Evolutionary conservation across 192 early-diverging fungal genomes (phyloP).

Genomic region (Backusella australiensis): DNA sequence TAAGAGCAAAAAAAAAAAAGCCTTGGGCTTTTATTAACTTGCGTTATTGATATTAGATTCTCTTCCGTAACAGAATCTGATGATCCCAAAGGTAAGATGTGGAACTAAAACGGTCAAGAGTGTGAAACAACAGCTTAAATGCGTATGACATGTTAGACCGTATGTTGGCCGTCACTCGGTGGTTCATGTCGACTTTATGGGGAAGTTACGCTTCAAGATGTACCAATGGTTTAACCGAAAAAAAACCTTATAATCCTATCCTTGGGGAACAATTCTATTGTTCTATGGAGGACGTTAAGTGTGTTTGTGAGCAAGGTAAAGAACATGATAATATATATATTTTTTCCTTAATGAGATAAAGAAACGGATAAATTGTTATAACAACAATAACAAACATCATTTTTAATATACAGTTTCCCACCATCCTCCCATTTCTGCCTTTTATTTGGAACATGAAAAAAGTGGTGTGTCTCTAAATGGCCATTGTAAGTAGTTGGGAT

Average conservation of each 20-base stretch:
- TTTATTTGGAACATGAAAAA: conserved; percentile 63
- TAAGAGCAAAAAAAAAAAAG: not conserved
- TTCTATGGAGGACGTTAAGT: conserved; percentile 50
- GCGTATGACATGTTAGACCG: conserved; percentile 47
- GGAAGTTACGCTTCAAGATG: conserved; percentile 73
- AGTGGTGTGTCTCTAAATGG: conserved; percentile 63
- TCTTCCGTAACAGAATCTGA: conserved; percentile 59
- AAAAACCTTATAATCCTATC: conserved; percentile 67
- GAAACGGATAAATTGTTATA: not conserved
- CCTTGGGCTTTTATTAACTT: not conserved
- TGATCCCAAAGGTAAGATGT: conserved; percentile 31
- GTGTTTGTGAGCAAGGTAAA: conserved; percentile 59
- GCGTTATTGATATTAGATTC: conserved; percentile 31
- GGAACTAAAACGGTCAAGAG: not conserved
- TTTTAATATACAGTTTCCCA: conserved; percentile 52
- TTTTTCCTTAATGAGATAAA: not conserved
- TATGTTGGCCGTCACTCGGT: conserved; percentile 66
- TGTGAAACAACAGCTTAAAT: not conserved
- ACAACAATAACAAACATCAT: not conserved
- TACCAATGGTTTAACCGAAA: conserved; percentile 65
- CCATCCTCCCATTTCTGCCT: conserved; percentile 69
- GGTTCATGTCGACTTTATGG: conserved; percentile 84
- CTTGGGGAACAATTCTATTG: conserved; percentile 64
- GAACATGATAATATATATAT: not conserved
- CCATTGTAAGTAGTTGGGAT: conserved; percentile 30